Evolutionary conservation across 1,284 basidiomycete genomes (phyloP).

Genomic region (Mycena sp.): DNA sequence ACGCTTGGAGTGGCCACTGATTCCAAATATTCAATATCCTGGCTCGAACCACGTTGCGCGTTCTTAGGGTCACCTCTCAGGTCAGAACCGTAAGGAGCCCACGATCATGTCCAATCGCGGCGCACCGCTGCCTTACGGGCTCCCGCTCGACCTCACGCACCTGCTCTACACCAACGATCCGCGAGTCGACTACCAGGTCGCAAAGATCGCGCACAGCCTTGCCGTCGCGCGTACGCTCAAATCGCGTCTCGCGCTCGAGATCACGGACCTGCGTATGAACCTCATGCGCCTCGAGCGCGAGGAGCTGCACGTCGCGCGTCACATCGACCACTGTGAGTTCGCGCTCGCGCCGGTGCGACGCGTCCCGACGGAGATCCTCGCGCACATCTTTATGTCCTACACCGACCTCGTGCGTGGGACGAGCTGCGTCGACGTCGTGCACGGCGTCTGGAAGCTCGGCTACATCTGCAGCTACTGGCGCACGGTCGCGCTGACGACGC

Average conservation of each 20-base stretch:
- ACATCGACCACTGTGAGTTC: not conserved
- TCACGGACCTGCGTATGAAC: slow-evolving; percentile 5
- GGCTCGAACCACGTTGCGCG: too few relatives aligned
- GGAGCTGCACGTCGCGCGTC: slow-evolving; percentile 4
- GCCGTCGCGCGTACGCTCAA: not conserved
- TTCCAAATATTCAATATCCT: too few relatives aligned
- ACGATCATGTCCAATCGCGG: too few relatives aligned
- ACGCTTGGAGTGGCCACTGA: too few relatives aligned
- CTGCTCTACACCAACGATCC: slow-evolving; percentile 10
- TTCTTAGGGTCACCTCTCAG: too few relatives aligned
- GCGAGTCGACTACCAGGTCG: not conserved
- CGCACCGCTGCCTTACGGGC: not conserved
- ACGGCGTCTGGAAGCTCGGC: slow-evolving; percentile 2
- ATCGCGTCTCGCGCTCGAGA: not conserved
- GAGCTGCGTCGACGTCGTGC: not conserved
- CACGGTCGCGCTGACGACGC: not conserved
- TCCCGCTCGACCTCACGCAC: not conserved
- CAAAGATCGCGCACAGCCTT: not conserved
- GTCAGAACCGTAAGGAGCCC: too few relatives aligned
- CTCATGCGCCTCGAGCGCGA: slow-evolving; percentile 3
- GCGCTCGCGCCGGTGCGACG: slow-evolving; percentile 2
- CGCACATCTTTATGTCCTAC: slow-evolving; percentile 2
- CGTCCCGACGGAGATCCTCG: slow-evolving; percentile 3
- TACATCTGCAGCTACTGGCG: slow-evolving; percentile 14
- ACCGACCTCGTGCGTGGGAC: not conserved